A percentile compares a stretch with the other conserved stretches of the same genome.
These are phyloP conservation scores for Arthrobotrys musiformis DNA, from an alignment of 2,329 filamentous ascomycete species.

Conservation along the genomic window DNA sequence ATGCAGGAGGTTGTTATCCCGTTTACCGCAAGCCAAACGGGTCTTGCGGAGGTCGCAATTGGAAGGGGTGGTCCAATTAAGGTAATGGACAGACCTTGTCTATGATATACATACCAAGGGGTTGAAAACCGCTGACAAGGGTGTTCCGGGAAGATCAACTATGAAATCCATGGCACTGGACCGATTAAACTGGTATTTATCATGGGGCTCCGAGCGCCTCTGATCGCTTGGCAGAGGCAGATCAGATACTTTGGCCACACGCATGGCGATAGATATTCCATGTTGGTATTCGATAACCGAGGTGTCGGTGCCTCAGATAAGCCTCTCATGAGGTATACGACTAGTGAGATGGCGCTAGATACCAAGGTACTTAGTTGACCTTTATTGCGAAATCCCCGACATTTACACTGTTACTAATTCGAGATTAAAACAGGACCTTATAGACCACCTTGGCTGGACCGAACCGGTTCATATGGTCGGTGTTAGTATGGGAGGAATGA, in stretches of 20 bases:
- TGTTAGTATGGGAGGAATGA: conserved; percentile 90
- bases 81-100: conserved; percentile 10
- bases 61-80: conserved; percentile 52
- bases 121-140: neutral
- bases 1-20: conserved; percentile 50
- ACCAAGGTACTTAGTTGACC: conserved; percentile 64
- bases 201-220: conserved; percentile 77
- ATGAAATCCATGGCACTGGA: conserved; percentile 50
- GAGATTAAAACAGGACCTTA: conserved; percentile 71
- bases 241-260: conserved; percentile 83
- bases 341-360: conserved; percentile 85
- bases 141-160: conserved; percentile 34
- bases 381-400: too few species aligned
- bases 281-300: conserved; percentile 82
- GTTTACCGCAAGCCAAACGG: conserved; percentile 14
- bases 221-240: conserved; percentile 67
- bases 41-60: conserved; percentile 33
- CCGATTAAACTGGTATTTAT: conserved; percentile 66
- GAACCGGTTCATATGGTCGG: conserved; percentile 75
- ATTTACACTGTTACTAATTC: conserved; percentile 68
- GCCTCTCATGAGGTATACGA: conserved; percentile 80
- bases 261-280: conserved; percentile 74
- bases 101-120: neutral
- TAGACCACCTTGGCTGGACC: conserved; percentile 59
- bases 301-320: conserved; percentile 82